Percentiles rank a stretch among this genome's conserved stretches.
Conservation (phyloP, 2,329 filamentous ascomycete genomes). For the Trichoderma citrinoviride region DNA sequence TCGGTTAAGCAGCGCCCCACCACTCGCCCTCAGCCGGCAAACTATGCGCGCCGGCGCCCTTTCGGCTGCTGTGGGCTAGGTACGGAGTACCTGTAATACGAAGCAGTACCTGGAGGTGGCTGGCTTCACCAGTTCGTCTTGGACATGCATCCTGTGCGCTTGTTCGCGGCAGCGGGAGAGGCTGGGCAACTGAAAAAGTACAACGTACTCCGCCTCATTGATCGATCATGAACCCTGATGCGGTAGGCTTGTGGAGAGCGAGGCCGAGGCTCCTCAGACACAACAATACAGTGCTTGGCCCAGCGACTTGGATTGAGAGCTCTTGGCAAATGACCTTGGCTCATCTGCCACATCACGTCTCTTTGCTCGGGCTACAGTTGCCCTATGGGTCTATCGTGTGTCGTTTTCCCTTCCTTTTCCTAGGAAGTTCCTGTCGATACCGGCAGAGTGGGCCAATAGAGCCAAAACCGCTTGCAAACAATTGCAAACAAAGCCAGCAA, state of each 20-base stretch:
- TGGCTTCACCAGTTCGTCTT: neutral
- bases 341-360: neutral
- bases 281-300: neutral
- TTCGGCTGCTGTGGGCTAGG: neutral
- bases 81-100: neutral
- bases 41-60: neutral
- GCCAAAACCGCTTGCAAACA: neutral
- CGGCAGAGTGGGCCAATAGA: neutral
- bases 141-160: neutral
- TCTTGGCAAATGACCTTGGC: neutral
- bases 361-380: neutral
- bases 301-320: constrained; percentile 2
- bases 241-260: neutral
- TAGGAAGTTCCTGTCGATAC: neutral
- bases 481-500: neutral
- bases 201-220: neutral
- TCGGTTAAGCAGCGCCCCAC: constrained; percentile 9
- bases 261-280: neutral
- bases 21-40: neutral
- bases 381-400: neutral
- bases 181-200: neutral
- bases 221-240: neutral
- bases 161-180: neutral
- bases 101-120: neutral
- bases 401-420: neutral